Evolutionary conservation across 768 basidiomycete species (phyloP).

Genomic region (Phlegmacium glaucopus): DNA sequence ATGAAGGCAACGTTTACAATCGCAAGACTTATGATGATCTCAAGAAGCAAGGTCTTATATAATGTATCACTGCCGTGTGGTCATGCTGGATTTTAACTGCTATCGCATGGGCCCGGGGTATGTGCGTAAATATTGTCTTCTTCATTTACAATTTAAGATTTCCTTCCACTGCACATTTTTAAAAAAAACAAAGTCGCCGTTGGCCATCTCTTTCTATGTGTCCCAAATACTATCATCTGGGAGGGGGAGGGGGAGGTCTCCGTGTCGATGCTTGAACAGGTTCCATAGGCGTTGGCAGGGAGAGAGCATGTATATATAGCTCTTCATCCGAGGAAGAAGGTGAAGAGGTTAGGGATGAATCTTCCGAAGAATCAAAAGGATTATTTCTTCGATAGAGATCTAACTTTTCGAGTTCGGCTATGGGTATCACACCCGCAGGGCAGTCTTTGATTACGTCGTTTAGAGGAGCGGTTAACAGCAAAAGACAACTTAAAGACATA

Average conservation of each 20-base stretch:
- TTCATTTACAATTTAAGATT: too few relatives aligned
- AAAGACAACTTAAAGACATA: constrained; percentile 24
- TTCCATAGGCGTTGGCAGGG: constrained; percentile 67
- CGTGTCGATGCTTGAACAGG: constrained; percentile 44
- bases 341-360: constrained; percentile 68
- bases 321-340: constrained; percentile 86
- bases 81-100: constrained; percentile 2
- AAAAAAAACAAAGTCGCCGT: too few relatives aligned
- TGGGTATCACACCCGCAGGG: constrained; percentile 52
- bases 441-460: constrained; percentile 36
- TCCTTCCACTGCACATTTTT: too few relatives aligned
- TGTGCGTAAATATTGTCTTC: too few relatives aligned
- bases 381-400: constrained; percentile 40
- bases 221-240: constrained; percentile 1
- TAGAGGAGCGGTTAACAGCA: neutral
- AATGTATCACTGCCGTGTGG: constrained; percentile 13
- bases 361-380: constrained; percentile 70
- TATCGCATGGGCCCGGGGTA: neutral
- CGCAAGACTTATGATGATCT: constrained; percentile 97
- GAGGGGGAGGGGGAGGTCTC: constrained; percentile 38
- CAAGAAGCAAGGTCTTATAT: constrained; percentile 93
- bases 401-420: constrained; percentile 35
- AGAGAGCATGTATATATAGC: constrained; percentile 68
- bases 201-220: too few relatives aligned
- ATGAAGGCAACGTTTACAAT: constrained; percentile 98